Evolutionary conservation across 2,329 filamentous ascomycete genomes (phyloP).

Genomic region (Coniochaeta sp.): DNA sequence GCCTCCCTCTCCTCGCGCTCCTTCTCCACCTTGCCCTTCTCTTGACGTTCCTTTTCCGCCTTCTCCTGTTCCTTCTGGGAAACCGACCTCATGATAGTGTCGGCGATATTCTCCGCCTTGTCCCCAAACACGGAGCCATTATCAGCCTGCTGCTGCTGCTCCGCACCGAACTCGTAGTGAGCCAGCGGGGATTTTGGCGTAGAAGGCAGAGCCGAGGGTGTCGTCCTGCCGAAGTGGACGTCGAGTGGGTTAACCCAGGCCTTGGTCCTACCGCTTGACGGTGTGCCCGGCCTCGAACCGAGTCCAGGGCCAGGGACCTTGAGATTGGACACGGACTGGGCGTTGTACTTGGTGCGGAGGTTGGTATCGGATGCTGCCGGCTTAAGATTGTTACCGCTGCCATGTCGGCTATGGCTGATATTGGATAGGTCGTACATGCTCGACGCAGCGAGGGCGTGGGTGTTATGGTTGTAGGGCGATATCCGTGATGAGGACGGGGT

Average conservation of each 20-base stretch:
- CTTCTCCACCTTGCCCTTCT: slow-evolving; percentile 7
- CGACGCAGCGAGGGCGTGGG: slow-evolving; percentile 29
- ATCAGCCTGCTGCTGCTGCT: background rate
- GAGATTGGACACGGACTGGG: slow-evolving; percentile 17
- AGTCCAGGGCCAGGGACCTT: slow-evolving; percentile 21
- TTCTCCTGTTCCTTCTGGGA: slow-evolving; percentile 13
- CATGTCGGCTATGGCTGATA: slow-evolving; percentile 11
- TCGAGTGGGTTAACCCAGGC: slow-evolving; percentile 42
- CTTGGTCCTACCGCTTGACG: slow-evolving; percentile 25
- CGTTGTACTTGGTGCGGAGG: slow-evolving; percentile 26
- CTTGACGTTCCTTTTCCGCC: slow-evolving; percentile 9
- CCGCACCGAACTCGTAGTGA: slow-evolving; percentile 27
- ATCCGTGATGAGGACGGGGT: slow-evolving; percentile 28
- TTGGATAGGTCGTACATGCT: slow-evolving; percentile 39
- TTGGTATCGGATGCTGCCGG: slow-evolving; percentile 32
- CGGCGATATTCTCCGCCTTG: slow-evolving; percentile 19
- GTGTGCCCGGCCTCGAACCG: slow-evolving; percentile 22
- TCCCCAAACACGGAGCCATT: slow-evolving; percentile 20
- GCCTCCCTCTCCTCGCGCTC: slow-evolving; percentile 17
- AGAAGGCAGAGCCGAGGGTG: slow-evolving; percentile 18
- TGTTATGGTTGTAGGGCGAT: slow-evolving; percentile 24
- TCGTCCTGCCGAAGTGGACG: slow-evolving; percentile 30
- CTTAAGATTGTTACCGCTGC: slow-evolving; percentile 19
- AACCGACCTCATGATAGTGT: slow-evolving; percentile 16
- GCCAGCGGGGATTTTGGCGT: slow-evolving; percentile 30